phyloP scores from a whole-genome alignment of 306 rosid genomes.

The Calophaca sinica region DNA sequence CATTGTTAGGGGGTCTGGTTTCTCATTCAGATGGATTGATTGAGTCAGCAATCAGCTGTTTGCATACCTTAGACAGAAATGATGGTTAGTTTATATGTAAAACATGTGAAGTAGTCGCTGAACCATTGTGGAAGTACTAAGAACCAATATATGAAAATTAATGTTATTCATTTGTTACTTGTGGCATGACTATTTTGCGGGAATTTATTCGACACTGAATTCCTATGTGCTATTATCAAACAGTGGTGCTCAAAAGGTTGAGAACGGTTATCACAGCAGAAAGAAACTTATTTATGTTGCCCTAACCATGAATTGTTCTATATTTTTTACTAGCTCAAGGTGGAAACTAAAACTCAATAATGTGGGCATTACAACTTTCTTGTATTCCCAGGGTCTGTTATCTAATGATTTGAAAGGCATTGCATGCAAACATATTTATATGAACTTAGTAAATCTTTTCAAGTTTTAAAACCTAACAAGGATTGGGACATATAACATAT shows the following conservation, averaged over 20 bases:
- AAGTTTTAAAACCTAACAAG: neutral
- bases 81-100: constrained; percentile 68
- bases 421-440: neutral
- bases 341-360: constrained; percentile 25
- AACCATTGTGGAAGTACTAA: constrained; percentile 23
- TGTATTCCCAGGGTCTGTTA: constrained; percentile 15
- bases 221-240: constrained; percentile 16
- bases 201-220: constrained; percentile 31
- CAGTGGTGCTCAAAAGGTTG: neutral
- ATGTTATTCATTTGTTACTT: constrained; percentile 23
- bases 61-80: constrained; percentile 57
- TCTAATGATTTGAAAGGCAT: constrained; percentile 23
- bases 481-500: neutral
- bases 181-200: constrained; percentile 22
- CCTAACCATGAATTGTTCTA: constrained; percentile 10
- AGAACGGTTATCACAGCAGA: constrained; percentile 5
- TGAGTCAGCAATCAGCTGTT: constrained; percentile 71
- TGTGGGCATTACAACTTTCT: neutral
- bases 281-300: constrained; percentile 4
- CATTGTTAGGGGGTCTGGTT: constrained; percentile 72
- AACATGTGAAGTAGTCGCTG: constrained; percentile 36
- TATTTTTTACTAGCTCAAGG: neutral
- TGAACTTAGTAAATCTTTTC: constrained; percentile 18
- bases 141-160: constrained; percentile 32
- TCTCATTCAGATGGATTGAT: constrained; percentile 85